Percentiles rank a stretch among this genome's conserved stretches.
phyloP scores from a whole-genome alignment of 139 green algal species.

The Klebsormidium nitens region DNA sequence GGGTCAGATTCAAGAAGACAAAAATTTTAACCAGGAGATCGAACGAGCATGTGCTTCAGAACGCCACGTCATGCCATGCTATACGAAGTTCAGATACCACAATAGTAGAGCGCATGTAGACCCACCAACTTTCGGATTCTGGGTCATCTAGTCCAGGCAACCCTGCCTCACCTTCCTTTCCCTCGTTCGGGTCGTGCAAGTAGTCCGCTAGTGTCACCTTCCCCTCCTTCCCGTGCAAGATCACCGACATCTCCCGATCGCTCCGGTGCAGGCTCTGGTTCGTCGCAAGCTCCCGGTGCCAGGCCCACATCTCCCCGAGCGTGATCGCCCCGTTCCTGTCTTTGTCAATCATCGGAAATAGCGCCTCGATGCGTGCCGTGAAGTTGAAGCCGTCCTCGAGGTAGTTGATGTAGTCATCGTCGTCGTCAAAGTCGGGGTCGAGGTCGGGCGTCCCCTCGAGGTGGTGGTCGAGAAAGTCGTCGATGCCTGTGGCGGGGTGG shows the following conservation, averaged over 20 bases:
- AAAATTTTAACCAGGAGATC: too few species aligned
- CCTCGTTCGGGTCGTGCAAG: slow-evolving; percentile 9
- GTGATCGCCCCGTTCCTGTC: slow-evolving; percentile 8
- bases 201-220: slow-evolving; percentile 24
- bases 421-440: neutral
- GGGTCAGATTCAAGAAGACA: too few species aligned
- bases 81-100: too few species aligned
- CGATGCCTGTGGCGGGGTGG: too few species aligned
- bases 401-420: slow-evolving; percentile 13
- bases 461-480: too few species aligned
- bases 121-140: too few species aligned
- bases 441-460: too few species aligned
- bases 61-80: too few species aligned
- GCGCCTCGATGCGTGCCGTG: slow-evolving; percentile 10
- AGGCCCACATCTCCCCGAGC: slow-evolving; percentile 16
- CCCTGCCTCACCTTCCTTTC: slow-evolving; percentile 18
- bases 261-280: slow-evolving; percentile 15
- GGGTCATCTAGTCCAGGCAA: too few species aligned
- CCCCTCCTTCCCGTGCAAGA: slow-evolving; percentile 11
- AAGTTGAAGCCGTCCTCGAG: slow-evolving; percentile 35
- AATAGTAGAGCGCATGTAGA: too few species aligned
- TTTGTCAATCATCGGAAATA: slow-evolving; percentile 26
- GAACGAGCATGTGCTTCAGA: too few species aligned
- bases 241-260: slow-evolving; percentile 18
- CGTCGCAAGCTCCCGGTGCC: slow-evolving; percentile 22